Evolutionary conservation across 2,329 filamentous ascomycete species (phyloP), one percentile per base, ranked within the genome.

Genomic region (Epichloe sylvatica): DNA sequence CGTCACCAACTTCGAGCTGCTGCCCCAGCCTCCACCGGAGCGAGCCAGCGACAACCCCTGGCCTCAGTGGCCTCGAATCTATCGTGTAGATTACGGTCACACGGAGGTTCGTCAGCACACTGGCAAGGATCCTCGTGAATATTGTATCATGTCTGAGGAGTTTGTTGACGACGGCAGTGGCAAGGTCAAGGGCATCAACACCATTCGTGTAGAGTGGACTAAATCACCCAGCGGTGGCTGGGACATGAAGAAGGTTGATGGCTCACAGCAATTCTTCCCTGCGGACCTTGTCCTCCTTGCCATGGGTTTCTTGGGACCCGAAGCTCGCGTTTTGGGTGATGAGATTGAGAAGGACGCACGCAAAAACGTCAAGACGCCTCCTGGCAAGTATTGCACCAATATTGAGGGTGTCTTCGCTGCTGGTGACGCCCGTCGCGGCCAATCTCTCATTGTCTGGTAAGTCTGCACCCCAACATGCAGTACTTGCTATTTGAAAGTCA

Each of bases 171-270:
- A 95, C 59, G 90, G 88, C 54, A 79, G 70, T 46, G 90, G 90
- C 64, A 83, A 84, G 56, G 88, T 97, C 63, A 94, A 89, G 75
- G 91, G 91, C 55, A 95, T 97, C 76, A 95, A 92, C 70, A 95
- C 89, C 41, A 80, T 92, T 52, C 88, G 91, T 49, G 90, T 97
- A 41, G 90, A 96, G 67, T 97, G 91, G 91, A 92, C 88, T 59
- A 92, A 90, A 75, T 87, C 82, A 49, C 77, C 86, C 30, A 83
- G 80, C 53, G 90, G 90, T 56, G 90, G 90, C 42, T 97, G 91
- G 91, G 91, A 96, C 69, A 96, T 97, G 89, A 95, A 95, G 78
- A 91, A 94, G 67, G 76, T 94, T 34, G 90, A 95, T 57, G 89
- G 86, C 37, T 91, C 85, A 53, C 86, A 94, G 72, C 82, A 96